Conservation (phyloP, 495 filamentous ascomycete genomes). For the Cercophora samala region DNA sequence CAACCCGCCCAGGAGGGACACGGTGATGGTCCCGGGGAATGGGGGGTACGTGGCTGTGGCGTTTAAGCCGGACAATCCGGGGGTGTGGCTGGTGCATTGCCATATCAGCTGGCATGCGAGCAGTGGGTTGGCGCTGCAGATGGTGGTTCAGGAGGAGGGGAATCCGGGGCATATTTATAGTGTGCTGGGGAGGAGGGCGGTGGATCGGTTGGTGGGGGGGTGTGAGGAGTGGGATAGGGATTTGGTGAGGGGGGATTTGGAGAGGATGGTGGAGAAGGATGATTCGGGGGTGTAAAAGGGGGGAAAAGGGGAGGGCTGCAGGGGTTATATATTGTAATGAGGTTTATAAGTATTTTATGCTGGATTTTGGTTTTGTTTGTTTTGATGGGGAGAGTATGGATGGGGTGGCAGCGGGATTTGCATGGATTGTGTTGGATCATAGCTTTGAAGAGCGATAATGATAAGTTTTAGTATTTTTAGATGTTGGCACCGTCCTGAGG, state of each 20-base stretch:
- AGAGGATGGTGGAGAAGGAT: slow-evolving; percentile 2
- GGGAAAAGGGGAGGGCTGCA: neutral
- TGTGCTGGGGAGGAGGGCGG: neutral
- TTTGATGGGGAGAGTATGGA: neutral
- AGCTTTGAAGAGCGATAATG: neutral
- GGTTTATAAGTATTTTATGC: neutral
- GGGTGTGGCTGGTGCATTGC: slow-evolving; percentile 48
- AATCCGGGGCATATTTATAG: neutral
- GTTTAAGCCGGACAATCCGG: slow-evolving; percentile 46
- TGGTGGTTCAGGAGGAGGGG: slow-evolving; percentile 5
- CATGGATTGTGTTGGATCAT: too few relatives aligned
- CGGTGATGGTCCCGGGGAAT: slow-evolving; percentile 39
- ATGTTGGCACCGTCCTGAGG: too few relatives aligned
- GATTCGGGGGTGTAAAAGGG: slow-evolving; percentile 2
- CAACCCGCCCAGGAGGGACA: slow-evolving; percentile 37
- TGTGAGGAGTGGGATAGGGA: neutral
- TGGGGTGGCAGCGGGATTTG: too few relatives aligned
- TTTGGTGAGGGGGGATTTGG: neutral
- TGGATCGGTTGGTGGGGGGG: neutral
- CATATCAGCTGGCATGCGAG: slow-evolving; percentile 51
- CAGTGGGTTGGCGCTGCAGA: slow-evolving; percentile 8
- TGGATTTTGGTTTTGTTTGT: neutral
- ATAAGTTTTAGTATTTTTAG: neutral
- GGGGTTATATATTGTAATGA: neutral
- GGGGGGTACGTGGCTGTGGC: slow-evolving; percentile 41